These are phyloP conservation scores for Acer campestre DNA, from an alignment of 345 rosid genomes.

Conservation along the genomic window DNA sequence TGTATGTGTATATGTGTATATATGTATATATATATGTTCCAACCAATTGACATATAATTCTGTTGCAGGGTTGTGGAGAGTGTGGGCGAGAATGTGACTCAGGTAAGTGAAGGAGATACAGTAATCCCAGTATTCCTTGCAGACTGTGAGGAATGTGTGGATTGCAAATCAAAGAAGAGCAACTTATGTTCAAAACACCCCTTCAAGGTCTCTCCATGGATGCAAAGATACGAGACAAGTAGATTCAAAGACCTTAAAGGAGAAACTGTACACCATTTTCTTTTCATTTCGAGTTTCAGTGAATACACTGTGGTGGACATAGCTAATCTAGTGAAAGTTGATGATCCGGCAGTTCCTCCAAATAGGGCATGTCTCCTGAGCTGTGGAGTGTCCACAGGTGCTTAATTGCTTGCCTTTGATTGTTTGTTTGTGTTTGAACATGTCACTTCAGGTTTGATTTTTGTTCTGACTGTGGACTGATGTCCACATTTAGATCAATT, in stretches of 20 bases:
- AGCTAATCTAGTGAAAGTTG: slow-evolving; percentile 67
- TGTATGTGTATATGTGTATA: too few relatives aligned
- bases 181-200: slow-evolving; percentile 76
- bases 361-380: slow-evolving; percentile 80
- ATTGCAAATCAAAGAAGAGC: slow-evolving; percentile 73
- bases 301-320: slow-evolving; percentile 79
- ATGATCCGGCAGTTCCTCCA: slow-evolving; percentile 69
- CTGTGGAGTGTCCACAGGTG: slow-evolving; percentile 92
- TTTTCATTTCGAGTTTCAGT: slow-evolving; percentile 71
- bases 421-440: neutral
- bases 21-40: neutral
- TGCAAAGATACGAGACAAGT: slow-evolving; percentile 72
- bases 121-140: slow-evolving; percentile 77
- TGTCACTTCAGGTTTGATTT: neutral
- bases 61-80: slow-evolving; percentile 75
- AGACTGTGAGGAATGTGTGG: slow-evolving; percentile 72
- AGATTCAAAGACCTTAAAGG: slow-evolving; percentile 82
- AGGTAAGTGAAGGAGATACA: slow-evolving; percentile 58
- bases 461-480: too few relatives aligned
- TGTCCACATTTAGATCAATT: neutral
- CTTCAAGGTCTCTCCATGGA: slow-evolving; percentile 69
- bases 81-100: slow-evolving; percentile 70
- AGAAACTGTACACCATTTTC: slow-evolving; percentile 63
- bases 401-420: neutral
- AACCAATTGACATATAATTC: neutral